These are phyloP conservation scores for Termitomyces sp. DNA, from an alignment of 768 basidiomycete genomes.

Conservation along the genomic window DNA sequence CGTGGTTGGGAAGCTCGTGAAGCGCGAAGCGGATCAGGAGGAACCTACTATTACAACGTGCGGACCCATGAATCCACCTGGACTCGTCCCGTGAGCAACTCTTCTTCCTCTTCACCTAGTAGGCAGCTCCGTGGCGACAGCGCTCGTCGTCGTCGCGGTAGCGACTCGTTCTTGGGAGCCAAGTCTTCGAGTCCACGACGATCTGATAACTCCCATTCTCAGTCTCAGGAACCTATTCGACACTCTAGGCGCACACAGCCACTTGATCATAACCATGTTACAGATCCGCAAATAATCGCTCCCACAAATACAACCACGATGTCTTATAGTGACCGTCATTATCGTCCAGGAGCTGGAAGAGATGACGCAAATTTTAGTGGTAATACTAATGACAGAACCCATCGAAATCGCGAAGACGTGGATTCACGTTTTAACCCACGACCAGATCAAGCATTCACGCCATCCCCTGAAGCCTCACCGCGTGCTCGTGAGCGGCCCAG, in stretches of 20 bases:
- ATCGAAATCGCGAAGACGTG: slow-evolving; percentile 11
- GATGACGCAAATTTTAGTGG: slow-evolving; percentile 13
- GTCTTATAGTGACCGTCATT: slow-evolving; percentile 60
- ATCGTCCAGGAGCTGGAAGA: slow-evolving; percentile 41
- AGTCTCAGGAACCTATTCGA: slow-evolving; percentile 20
- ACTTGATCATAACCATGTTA: slow-evolving; percentile 5
- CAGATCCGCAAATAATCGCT: slow-evolving; percentile 14
- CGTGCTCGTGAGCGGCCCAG: slow-evolving; percentile 23
- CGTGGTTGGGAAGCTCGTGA: slow-evolving; percentile 57
- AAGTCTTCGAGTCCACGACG: slow-evolving; percentile 18
- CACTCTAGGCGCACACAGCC: slow-evolving; percentile 15
- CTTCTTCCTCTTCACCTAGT: slow-evolving; percentile 19
- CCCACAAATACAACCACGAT: slow-evolving; percentile 23
- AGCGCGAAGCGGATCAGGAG: slow-evolving; percentile 41
- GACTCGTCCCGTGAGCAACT: slow-evolving; percentile 41
- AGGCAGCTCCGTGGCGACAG: slow-evolving; percentile 19
- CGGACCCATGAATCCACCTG: slow-evolving; percentile 55
- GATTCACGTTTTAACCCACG: slow-evolving; percentile 16
- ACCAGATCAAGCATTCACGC: slow-evolving; percentile 15
- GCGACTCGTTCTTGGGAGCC: slow-evolving; percentile 20
- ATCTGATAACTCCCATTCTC: slow-evolving; percentile 27
- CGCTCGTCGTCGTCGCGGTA: slow-evolving; percentile 20
- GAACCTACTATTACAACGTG: slow-evolving; percentile 53
- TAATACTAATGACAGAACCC: slow-evolving; percentile 20
- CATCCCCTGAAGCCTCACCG: slow-evolving; percentile 24